phyloP scores from a whole-genome alignment of 2,329 filamentous ascomycete genomes.

The Magnaporthiopsis incrustans region DNA sequence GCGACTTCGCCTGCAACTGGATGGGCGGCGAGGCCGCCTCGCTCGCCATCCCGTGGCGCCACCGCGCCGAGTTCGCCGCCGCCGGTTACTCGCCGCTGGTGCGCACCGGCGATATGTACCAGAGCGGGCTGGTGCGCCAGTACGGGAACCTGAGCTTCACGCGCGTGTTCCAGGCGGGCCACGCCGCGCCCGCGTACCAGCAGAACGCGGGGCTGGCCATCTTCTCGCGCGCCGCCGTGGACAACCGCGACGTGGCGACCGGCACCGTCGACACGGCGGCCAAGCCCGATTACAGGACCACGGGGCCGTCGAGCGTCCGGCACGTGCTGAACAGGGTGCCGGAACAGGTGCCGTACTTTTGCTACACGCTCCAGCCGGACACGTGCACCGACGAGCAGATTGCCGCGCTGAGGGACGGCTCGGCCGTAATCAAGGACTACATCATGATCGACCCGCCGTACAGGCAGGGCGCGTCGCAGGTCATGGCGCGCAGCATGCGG shows the following conservation, averaged over 20 bases:
- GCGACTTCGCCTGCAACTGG: slow-evolving; percentile 60
- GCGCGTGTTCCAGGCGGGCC: slow-evolving; percentile 58
- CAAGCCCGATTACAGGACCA: slow-evolving; percentile 27
- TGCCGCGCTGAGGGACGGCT: slow-evolving; percentile 38
- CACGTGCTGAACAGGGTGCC: slow-evolving; percentile 15
- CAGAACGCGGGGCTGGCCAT: slow-evolving; percentile 51
- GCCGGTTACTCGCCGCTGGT: slow-evolving; percentile 68
- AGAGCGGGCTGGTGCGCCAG: slow-evolving; percentile 67
- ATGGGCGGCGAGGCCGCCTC: slow-evolving; percentile 69
- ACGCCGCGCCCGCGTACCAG: slow-evolving; percentile 54
- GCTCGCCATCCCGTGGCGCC: slow-evolving; percentile 38
- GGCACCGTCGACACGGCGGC: slow-evolving; percentile 44
- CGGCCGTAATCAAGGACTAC: slow-evolving; percentile 36
- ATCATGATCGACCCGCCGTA: slow-evolving; percentile 8
- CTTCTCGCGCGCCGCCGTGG: slow-evolving; percentile 53
- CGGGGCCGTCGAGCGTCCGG: slow-evolving; percentile 10
- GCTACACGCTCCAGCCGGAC: slow-evolving; percentile 16
- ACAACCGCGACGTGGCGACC: slow-evolving; percentile 43
- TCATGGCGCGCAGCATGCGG: not conserved
- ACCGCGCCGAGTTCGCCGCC: slow-evolving; percentile 48
- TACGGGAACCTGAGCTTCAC: slow-evolving; percentile 67
- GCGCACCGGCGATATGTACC: slow-evolving; percentile 59
- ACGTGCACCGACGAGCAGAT: slow-evolving; percentile 35
- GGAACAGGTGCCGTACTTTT: slow-evolving; percentile 17
- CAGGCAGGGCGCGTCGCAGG: not conserved